phyloP scores from a whole-genome alignment of 371 early-diverging fungal genomes.

The Mucor piriformis region DNA sequence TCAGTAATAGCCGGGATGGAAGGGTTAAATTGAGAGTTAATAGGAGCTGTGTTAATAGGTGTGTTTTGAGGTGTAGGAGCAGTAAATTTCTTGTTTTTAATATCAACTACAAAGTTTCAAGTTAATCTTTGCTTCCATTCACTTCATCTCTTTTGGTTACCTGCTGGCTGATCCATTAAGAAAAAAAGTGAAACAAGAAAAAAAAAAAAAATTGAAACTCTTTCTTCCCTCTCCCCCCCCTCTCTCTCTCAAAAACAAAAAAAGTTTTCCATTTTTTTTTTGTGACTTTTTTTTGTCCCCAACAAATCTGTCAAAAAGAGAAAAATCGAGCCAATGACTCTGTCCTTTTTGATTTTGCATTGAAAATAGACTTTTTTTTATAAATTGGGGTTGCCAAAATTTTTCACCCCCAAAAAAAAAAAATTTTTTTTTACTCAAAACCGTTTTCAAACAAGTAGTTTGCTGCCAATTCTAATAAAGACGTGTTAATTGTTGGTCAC shows the following conservation, averaged over 20 bases:
- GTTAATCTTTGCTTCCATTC: no score
- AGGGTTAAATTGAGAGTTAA: constrained; percentile 45
- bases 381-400: no score
- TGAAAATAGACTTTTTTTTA: not conserved
- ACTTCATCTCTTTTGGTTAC: constrained; percentile 18
- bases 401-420: not conserved
- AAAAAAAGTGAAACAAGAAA: constrained; percentile 18
- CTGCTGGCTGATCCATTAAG: constrained; percentile 41
- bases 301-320: not conserved
- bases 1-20: constrained; percentile 46
- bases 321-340: no score
- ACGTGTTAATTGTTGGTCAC: no score
- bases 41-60: constrained; percentile 51
- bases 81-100: constrained; percentile 44
- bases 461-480: constrained; percentile 79
- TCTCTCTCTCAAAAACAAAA: not conserved
- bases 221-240: not conserved
- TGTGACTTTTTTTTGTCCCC: constrained; percentile 6
- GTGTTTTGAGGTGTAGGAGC: constrained; percentile 57
- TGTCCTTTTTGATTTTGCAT: no score
- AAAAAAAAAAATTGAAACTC: constrained; percentile 3
- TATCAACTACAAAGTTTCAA: constrained; percentile 33
- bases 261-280: not conserved
- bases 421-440: no score
- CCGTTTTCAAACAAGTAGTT: constrained; percentile 92